Base-by-base conservation (phyloP, 352 stramenopile species). In the Globisporangium paroecandrum region DNA sequence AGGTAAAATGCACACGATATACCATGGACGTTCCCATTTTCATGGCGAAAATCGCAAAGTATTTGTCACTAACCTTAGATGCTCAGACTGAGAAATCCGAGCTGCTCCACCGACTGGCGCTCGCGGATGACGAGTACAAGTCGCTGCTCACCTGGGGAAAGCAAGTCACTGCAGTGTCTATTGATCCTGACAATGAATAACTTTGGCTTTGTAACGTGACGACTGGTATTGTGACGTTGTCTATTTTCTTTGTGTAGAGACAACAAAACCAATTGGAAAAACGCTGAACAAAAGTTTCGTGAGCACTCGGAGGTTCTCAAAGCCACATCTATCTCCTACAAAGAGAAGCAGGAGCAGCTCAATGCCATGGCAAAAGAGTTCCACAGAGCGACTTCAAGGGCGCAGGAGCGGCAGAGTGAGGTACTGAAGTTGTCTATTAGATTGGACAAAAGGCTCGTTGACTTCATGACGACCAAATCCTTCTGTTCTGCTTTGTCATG, bases 231-330 rank as follows among this genome's bases (percentile, higher is more conserved):
- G 27, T 77, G 29, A 64, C 63, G 15, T 41, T 25, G 8, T 27
- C 25, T 6, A 25, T n/a, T 64, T 72, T 41, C 10, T 27, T 4
- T 24, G 9, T 65, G 12, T n/a, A 85, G 80, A 53, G 79, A 83
- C 18, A 74, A 78, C 12, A 72, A 89, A 57, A 68, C 74, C 9
- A 81, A 87, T 38, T 75, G 76, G 64, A 68, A 73, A 54, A 56
- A 58, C 3, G 63, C 75, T 0, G 55, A 83, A 25, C 68, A 73
- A 56, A 76, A 72, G 0, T 69, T 82, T 25, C 55, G 65, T 18
- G 72, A 87, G 58, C 79, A 90, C 57, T 51, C 59, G 24, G 71
- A 82, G 51, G 61, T 84, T 0, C 75, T 89, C 8, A 70, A 80
- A 49, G 75, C 84, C n/a, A 77, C 74, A 46, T 60, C 66, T 2